Base-by-base conservation (phyloP, 805 yeast genomes). In the Barnettozyma sucrosica region DNA sequence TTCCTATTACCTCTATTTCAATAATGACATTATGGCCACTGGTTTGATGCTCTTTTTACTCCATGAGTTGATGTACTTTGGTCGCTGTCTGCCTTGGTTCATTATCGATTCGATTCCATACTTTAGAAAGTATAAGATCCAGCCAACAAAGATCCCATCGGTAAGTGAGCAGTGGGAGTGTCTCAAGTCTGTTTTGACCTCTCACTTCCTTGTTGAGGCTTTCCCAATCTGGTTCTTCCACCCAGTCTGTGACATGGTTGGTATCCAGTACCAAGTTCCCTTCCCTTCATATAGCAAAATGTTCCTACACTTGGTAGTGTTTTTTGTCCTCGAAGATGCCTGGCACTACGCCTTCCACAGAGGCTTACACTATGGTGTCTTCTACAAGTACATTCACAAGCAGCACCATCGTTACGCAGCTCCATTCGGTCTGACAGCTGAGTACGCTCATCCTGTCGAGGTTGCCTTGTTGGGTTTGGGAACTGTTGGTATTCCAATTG, bases 281-380 rank as follows among this genome's bases (percentile, higher is more conserved):
- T 89, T 90, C 76, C 97, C 97, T 37, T 61, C 77, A 9, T 57
- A 71, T 61, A 65, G 67, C 48, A 77, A 76, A 36, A 81, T 87
- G 68, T 64, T 69, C 16, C 58, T 70, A 41, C 97, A 90, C 65
- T 74, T 89, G 48, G 73, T 78, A n/a, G 58, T 87, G 9, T 87
- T 90, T 68, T 90, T 90, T 66, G 74, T 86, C 40, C 66, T 85
- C 55, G 98, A 92, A 70, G 99, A 92, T 65, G 74, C 87, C 54
- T 93, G 97, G 98, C 99, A 92, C 69, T 92, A 92, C 75, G 85
- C 93, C 85, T 83, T 85, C 65, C 99, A 92, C 69, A 81, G 98
- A 61, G 76, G 83, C 34, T 81, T 92, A 67, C 99, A 92, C 67
- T 79, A 81, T 65, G 95, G 95, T 46, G 76, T 80, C 51, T 86